Percentiles rank a stretch among this genome's conserved stretches.
Conservation (phyloP, 106 monocot genomes). For the Amphibolis antarctica region DNA sequence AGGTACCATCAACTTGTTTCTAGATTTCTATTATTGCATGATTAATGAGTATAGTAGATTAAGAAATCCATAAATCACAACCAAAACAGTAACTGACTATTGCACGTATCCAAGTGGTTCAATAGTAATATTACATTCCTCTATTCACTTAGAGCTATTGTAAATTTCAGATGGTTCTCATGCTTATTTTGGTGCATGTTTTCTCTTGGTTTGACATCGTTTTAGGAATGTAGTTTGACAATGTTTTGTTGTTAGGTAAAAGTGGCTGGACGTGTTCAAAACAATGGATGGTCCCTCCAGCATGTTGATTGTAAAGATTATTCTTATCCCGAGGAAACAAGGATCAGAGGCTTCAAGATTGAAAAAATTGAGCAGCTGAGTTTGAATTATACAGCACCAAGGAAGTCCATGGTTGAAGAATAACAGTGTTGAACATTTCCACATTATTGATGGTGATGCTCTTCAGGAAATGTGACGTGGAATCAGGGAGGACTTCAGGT, state of each 20-base stretch:
- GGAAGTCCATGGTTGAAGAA: constrained; percentile 18
- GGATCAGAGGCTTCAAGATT: constrained; percentile 65
- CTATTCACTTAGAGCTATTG: neutral
- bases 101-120: neutral
- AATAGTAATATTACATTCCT: neutral
- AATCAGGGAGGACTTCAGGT: too few relatives aligned
- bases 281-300: constrained; percentile 67
- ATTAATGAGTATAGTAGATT: neutral
- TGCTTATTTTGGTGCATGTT: too few relatives aligned
- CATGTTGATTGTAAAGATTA: constrained; percentile 61
- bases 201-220: neutral
- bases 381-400: constrained; percentile 37
- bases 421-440: neutral
- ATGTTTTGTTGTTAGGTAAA: constrained; percentile 36
- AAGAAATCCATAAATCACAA: neutral
- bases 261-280: constrained; percentile 47
- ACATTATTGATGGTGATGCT: too few relatives aligned
- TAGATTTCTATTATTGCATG: neutral
- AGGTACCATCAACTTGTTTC: constrained; percentile 33
- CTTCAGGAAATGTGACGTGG: too few relatives aligned
- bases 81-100: neutral
- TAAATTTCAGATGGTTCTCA: neutral
- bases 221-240: neutral
- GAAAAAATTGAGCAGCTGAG: constrained; percentile 64
- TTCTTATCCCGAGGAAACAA: constrained; percentile 49